Conservation (phyloP, 1,139 yeast species). For the Lodderomyces metapsilosis region DNA sequence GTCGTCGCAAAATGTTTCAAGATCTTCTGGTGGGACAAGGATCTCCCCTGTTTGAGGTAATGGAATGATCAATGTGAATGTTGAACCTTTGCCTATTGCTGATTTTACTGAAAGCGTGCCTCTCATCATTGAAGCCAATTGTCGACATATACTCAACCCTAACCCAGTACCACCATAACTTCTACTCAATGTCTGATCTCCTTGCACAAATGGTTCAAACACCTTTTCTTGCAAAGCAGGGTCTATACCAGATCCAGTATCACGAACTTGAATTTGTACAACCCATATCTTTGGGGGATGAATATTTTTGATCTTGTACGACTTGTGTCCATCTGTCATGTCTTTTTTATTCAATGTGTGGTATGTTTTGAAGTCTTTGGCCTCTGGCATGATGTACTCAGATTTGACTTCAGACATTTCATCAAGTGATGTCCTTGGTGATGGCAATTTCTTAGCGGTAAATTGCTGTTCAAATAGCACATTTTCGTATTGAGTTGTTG, state of each 20-base stretch:
- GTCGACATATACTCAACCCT: constrained; percentile 90
- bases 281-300: constrained; percentile 53
- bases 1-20: constrained; percentile 43
- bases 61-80: constrained; percentile 78
- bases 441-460: constrained; percentile 27
- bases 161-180: constrained; percentile 95
- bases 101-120: constrained; percentile 76
- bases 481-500: constrained; percentile 57
- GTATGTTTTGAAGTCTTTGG: constrained; percentile 12
- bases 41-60: constrained; percentile 69
- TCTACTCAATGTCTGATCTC: constrained; percentile 89
- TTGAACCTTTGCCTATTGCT: constrained; percentile 72
- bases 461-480: constrained; percentile 54
- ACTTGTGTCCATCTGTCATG: constrained; percentile 25
- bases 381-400: constrained; percentile 10
- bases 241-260: constrained; percentile 92
- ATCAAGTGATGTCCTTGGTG: constrained; percentile 9
- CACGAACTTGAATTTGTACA: constrained; percentile 73
- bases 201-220: constrained; percentile 95
- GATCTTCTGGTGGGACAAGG: constrained; percentile 35
- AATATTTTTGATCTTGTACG: constrained; percentile 35
- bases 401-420: neutral
- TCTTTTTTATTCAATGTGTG: constrained; percentile 12
- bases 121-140: constrained; percentile 84
- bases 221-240: constrained; percentile 76